phyloP scores from a whole-genome alignment of 345 rosid genomes.

The Corchorus olitorius region DNA sequence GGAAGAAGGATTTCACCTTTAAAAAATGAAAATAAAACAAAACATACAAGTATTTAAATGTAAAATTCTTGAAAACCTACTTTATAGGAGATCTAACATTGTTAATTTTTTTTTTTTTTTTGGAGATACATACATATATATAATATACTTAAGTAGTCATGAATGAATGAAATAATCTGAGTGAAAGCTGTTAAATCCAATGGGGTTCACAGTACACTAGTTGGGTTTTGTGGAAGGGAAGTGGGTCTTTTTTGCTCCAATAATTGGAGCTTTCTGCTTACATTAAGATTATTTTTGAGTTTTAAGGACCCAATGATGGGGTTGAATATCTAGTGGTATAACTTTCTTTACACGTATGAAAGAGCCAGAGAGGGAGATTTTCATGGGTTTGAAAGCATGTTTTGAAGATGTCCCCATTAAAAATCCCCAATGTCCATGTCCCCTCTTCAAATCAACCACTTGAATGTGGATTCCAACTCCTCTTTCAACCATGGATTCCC shows the following conservation, averaged over 20 bases:
- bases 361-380: constrained; percentile 25
- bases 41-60: background rate
- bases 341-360: constrained; percentile 66
- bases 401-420: constrained; percentile 42
- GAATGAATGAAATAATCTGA: constrained; percentile 13
- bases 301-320: constrained; percentile 60
- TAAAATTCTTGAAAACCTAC: constrained; percentile 16
- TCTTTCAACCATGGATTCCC: constrained; percentile 58
- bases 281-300: constrained; percentile 28
- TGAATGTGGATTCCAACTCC: constrained; percentile 94
- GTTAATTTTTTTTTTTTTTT: background rate
- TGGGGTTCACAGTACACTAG: constrained; percentile 23
- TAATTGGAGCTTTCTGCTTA: constrained; percentile 41
- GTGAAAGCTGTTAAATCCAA: constrained; percentile 14
- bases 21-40: background rate
- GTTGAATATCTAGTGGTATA: constrained; percentile 44
- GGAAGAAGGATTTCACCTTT: constrained; percentile 13
- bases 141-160: too few relatives aligned
- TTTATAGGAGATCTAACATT: constrained; percentile 25
- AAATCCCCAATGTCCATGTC: constrained; percentile 26
- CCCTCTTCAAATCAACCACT: constrained; percentile 57
- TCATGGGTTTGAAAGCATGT: constrained; percentile 57
- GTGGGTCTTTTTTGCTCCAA: constrained; percentile 44
- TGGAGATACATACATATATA: background rate
- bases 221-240: constrained; percentile 27